A percentile compares a stretch with the other conserved stretches of the same genome.
Evolutionary conservation across 2,329 filamentous ascomycete genomes (phyloP).

Genomic region (Talaromyces sp.): DNA sequence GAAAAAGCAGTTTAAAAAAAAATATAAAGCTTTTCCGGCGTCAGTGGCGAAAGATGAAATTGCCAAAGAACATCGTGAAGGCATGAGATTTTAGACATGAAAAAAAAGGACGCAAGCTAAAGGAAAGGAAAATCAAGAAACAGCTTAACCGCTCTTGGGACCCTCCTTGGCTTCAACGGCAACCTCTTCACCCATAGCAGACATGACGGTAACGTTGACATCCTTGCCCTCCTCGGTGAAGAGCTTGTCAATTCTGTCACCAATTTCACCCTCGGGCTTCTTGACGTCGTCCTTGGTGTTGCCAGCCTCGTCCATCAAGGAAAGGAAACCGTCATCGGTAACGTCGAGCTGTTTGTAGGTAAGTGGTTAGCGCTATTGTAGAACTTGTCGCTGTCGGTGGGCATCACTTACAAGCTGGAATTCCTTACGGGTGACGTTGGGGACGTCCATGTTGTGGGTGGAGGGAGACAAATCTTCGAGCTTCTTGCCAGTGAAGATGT

Average conservation of each 20-base stretch:
- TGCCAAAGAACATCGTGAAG: conserved; percentile 21
- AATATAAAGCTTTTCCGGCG: conserved; percentile 13
- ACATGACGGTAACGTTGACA: conserved; percentile 86
- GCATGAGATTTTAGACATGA: conserved; percentile 20
- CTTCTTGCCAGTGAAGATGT: conserved; percentile 99
- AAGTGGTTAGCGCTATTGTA: neutral
- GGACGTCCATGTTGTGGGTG: conserved; percentile 84
- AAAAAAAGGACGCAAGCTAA: conserved; percentile 14
- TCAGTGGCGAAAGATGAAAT: conserved; percentile 11
- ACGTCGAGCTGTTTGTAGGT: conserved; percentile 69
- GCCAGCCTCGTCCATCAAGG: conserved; percentile 85
- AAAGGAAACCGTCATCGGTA: conserved; percentile 90
- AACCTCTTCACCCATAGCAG: conserved; percentile 93
- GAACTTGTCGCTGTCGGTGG: neutral
- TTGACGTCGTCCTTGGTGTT: conserved; percentile 93
- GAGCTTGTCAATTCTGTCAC: conserved; percentile 78
- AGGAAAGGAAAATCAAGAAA: neutral
- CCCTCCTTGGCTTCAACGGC: conserved; percentile 95
- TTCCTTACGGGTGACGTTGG: conserved; percentile 85
- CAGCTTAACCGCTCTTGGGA: conserved; percentile 44
- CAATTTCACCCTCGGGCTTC: conserved; percentile 84
- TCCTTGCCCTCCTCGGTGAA: conserved; percentile 86
- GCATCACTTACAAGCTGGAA: conserved; percentile 79
- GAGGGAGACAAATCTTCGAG: conserved; percentile 98
- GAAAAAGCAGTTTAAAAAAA: conserved; percentile 8